These are phyloP conservation scores for Santalum album DNA, from an alignment of 164 flowering plant genomes.

Conservation along the genomic window DNA sequence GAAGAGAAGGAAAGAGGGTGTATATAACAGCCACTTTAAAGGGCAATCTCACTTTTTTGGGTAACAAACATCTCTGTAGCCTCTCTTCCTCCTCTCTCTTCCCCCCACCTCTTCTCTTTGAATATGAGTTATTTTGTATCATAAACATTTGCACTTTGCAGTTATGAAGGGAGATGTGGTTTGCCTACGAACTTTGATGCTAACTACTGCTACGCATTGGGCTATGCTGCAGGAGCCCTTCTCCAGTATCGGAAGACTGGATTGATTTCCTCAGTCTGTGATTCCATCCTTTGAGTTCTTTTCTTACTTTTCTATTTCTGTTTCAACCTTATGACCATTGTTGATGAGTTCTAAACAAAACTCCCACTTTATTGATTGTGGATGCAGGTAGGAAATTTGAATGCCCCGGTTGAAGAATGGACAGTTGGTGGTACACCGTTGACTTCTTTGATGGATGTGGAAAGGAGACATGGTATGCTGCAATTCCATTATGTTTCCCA, in stretches of 20 bases:
- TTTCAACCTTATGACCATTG: background rate
- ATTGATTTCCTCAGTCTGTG: slow-evolving; percentile 81
- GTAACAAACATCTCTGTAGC: slow-evolving; percentile 26
- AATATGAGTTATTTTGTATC: too few species aligned
- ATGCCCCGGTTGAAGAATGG: slow-evolving; percentile 86
- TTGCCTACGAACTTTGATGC: slow-evolving; percentile 93
- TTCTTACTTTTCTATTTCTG: background rate
- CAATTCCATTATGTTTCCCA: too few species aligned
- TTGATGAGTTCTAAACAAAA: background rate
- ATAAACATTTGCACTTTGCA: slow-evolving; percentile 11
- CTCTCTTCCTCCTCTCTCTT: too few species aligned
- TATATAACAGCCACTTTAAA: slow-evolving; percentile 54
- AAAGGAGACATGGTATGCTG: slow-evolving; percentile 86
- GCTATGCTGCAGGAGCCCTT: slow-evolving; percentile 87
- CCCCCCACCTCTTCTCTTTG: too few species aligned
- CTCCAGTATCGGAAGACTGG: slow-evolving; percentile 88
- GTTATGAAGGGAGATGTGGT: slow-evolving; percentile 99
- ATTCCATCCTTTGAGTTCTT: background rate
- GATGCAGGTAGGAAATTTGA: slow-evolving; percentile 79
- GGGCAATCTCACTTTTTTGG: slow-evolving; percentile 99
- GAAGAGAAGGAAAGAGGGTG: slow-evolving; percentile 58
- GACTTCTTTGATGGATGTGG: slow-evolving; percentile 96
- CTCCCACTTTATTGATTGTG: background rate
- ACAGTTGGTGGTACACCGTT: slow-evolving; percentile 94
- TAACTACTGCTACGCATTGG: slow-evolving; percentile 89